Conservation (phyloP, 176 grass and related monocot species). For the Carex cristatella region DNA sequence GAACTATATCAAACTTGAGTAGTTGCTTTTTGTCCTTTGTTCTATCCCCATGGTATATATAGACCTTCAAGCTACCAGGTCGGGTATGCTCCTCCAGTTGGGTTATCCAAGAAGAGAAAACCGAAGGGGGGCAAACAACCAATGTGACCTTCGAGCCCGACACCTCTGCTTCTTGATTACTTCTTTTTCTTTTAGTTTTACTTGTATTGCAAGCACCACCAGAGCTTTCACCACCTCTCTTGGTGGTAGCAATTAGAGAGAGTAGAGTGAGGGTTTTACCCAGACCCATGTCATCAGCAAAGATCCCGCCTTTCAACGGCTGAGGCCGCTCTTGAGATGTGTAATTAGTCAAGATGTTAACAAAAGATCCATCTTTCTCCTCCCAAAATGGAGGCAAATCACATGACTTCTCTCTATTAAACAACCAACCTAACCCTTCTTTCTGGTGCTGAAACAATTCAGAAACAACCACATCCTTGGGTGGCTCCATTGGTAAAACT, state of each 20-base stretch:
- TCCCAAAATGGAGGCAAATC: slow-evolving; percentile 88
- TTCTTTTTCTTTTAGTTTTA: slow-evolving; percentile 37
- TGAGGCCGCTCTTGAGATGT: slow-evolving; percentile 33
- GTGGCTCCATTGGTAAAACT: slow-evolving; percentile 47
- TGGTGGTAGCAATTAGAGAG: slow-evolving; percentile 52
- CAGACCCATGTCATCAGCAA: slow-evolving; percentile 94
- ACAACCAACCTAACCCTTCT: slow-evolving; percentile 67
- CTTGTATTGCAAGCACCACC: slow-evolving; percentile 18
- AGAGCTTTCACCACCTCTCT: slow-evolving; percentile 23
- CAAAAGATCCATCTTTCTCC: slow-evolving; percentile 32
- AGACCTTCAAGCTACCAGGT: slow-evolving; percentile 62
- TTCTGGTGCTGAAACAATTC: slow-evolving; percentile 76
- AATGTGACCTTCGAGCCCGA: slow-evolving; percentile 36
- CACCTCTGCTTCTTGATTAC: background rate
- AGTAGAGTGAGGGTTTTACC: slow-evolving; percentile 88
- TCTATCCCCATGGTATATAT: slow-evolving; percentile 78
- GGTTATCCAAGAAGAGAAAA: slow-evolving; percentile 89
- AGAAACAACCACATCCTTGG: slow-evolving; percentile 50
- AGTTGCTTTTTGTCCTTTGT: slow-evolving; percentile 51
- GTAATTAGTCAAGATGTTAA: slow-evolving; percentile 58
- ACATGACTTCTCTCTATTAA: slow-evolving; percentile 59
- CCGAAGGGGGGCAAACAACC: slow-evolving; percentile 76
- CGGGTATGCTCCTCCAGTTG: slow-evolving; percentile 79
- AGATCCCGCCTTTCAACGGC: slow-evolving; percentile 68
- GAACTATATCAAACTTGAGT: slow-evolving; percentile 75